Evolutionary conservation across 1,139 yeast genomes (phyloP).

Genomic region (Candida frijolesensis): DNA sequence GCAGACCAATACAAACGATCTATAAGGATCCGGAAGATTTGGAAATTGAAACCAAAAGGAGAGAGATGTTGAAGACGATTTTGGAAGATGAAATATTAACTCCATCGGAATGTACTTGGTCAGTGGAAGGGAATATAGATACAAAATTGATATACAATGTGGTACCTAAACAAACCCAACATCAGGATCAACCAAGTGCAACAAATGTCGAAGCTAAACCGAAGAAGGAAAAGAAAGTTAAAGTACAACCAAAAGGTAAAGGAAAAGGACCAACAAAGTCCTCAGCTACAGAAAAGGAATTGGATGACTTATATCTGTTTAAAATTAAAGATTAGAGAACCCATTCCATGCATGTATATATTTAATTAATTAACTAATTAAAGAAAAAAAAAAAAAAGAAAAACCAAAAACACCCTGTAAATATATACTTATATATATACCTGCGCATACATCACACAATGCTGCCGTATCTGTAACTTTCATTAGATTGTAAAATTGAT

Average conservation of each 20-base stretch:
- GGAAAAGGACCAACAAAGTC: slow-evolving; percentile 12
- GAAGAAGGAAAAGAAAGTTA: slow-evolving; percentile 17
- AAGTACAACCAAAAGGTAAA: slow-evolving; percentile 12
- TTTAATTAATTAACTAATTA: not conserved
- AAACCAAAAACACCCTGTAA: slow-evolving; percentile 3
- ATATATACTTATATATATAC: slow-evolving; percentile 6
- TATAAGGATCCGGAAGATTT: slow-evolving; percentile 18
- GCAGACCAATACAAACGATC: not conserved
- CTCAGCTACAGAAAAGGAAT: slow-evolving; percentile 31
- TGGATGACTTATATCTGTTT: slow-evolving; percentile 45
- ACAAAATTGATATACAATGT: slow-evolving; percentile 23
- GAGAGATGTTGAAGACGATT: slow-evolving; percentile 29
- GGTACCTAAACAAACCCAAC: slow-evolving; percentile 21
- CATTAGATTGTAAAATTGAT: slow-evolving; percentile 14
- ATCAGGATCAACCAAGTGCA: slow-evolving; percentile 17
- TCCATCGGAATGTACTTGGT: slow-evolving; percentile 30
- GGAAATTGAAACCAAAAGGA: slow-evolving; percentile 32
- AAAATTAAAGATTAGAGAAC: slow-evolving; percentile 38
- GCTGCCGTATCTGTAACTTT: slow-evolving; percentile 28
- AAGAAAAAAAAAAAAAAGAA: not conserved
- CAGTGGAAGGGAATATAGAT: slow-evolving; percentile 33
- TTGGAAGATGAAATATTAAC: slow-evolving; percentile 31
- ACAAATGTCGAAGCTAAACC: slow-evolving; percentile 11
- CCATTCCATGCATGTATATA: not conserved
- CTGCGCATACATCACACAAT: slow-evolving; percentile 18